A percentile compares a stretch with the other conserved stretches of the same genome.
These are phyloP conservation scores for Shiraia bambusicola DNA, from an alignment of 2,329 filamentous ascomycete species.

Conservation along the genomic window DNA sequence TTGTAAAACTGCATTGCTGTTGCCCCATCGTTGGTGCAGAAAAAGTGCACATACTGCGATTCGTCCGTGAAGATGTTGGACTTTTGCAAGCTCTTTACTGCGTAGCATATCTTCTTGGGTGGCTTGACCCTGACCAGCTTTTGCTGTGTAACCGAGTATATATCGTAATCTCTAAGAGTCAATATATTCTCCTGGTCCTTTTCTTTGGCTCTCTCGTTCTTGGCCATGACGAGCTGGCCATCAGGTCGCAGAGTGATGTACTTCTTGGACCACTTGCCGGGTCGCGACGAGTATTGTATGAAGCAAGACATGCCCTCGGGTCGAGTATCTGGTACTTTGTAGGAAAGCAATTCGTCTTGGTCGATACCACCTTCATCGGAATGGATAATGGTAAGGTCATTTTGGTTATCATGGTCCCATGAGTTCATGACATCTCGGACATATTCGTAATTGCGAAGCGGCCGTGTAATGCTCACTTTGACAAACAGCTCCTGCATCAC, in stretches of 20 bases:
- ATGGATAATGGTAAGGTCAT: constrained; percentile 68
- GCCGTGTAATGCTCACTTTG: constrained; percentile 75
- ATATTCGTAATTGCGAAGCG: constrained; percentile 80
- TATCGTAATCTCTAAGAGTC: constrained; percentile 88
- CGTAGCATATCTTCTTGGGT: constrained; percentile 82
- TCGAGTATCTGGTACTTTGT: constrained; percentile 62
- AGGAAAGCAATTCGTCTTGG: constrained; percentile 63
- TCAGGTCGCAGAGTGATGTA: constrained; percentile 71
- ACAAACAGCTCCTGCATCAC: constrained; percentile 78
- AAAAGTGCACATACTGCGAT: constrained; percentile 89
- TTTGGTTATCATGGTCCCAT: constrained; percentile 81
- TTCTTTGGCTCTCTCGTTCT: constrained; percentile 60
- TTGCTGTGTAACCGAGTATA: constrained; percentile 74
- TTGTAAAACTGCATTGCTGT: constrained; percentile 70
- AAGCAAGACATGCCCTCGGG: constrained; percentile 69
- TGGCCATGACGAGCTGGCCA: constrained; percentile 71
- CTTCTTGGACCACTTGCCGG: constrained; percentile 86
- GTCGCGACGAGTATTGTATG: constrained; percentile 77
- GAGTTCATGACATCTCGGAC: constrained; percentile 88
- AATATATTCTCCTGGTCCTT: constrained; percentile 73
- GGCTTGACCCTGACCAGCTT: constrained; percentile 73
- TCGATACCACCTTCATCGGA: constrained; percentile 56
- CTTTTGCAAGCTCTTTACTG: constrained; percentile 90
- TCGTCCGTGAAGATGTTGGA: constrained; percentile 78
- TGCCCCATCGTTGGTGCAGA: constrained; percentile 72